Evolutionary conservation across 2,329 filamentous ascomycete species (phyloP).

Genomic region (Akanthomyces dipterigenus): DNA sequence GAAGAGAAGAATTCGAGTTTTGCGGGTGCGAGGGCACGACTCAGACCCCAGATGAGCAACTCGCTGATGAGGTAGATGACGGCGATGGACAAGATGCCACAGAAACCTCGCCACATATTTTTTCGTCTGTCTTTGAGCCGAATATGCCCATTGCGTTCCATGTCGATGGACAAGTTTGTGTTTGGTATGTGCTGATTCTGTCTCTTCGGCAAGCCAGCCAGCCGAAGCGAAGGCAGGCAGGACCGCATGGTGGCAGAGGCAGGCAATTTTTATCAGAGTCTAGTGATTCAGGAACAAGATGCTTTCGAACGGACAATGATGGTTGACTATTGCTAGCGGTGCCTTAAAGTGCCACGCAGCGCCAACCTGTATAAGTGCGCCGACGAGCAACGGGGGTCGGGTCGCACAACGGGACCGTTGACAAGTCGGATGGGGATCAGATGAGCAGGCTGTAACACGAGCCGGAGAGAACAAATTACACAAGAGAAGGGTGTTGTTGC

Average conservation of each 20-base stretch:
- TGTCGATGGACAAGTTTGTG: not conserved
- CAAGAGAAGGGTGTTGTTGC: too few species aligned
- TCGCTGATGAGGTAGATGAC: slow-evolving; percentile 35
- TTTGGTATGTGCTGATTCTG: not conserved
- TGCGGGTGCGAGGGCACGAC: slow-evolving; percentile 25
- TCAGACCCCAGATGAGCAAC: slow-evolving; percentile 39
- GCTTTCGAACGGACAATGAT: not conserved
- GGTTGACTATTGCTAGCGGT: too few species aligned
- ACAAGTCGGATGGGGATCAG: too few species aligned
- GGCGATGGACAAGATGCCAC: slow-evolving; percentile 25
- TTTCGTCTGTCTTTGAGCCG: not conserved
- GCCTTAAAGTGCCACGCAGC: too few species aligned
- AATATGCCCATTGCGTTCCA: not conserved
- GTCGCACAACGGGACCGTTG: too few species aligned
- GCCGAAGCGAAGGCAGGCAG: not conserved
- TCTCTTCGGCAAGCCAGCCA: not conserved
- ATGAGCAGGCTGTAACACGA: too few species aligned
- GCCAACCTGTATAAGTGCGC: too few species aligned
- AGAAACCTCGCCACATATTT: not conserved
- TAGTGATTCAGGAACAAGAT: not conserved
- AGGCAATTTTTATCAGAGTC: not conserved
- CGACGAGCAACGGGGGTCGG: too few species aligned
- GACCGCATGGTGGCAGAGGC: not conserved
- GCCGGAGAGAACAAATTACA: too few species aligned
- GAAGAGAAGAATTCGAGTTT: slow-evolving; percentile 39